These are phyloP conservation scores for Paramecium octaurelia DNA, from an alignment of 73 alveolate genomes.

Conservation along the genomic window DNA sequence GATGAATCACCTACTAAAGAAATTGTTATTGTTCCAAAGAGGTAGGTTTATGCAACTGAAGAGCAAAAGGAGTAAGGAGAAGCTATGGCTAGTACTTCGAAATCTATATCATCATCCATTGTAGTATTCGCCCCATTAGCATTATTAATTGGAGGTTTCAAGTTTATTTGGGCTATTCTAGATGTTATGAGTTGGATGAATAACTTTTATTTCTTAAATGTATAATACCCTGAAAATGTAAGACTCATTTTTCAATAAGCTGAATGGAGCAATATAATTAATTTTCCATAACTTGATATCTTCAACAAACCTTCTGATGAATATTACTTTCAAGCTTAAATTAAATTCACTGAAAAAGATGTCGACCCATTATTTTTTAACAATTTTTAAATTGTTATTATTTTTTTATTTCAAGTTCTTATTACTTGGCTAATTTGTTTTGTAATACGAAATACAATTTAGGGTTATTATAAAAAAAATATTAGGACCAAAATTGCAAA, in stretches of 20 bases:
- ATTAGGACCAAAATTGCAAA: background rate
- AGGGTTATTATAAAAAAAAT: background rate
- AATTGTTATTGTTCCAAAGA: background rate
- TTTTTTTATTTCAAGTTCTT: background rate
- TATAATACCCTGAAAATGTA: conserved; percentile 5
- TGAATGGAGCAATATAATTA: background rate
- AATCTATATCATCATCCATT: background rate
- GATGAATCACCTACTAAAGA: background rate
- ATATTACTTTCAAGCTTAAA: background rate
- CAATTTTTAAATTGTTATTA: background rate
- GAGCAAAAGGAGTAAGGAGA: background rate
- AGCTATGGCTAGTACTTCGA: background rate
- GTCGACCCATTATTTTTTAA: background rate
- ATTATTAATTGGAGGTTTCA: background rate
- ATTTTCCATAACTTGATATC: background rate
- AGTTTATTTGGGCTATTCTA: background rate
- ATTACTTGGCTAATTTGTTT: background rate
- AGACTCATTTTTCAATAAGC: background rate
- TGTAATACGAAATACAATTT: background rate
- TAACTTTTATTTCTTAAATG: background rate
- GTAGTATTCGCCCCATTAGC: background rate
- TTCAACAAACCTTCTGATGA: background rate
- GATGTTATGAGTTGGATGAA: conserved; percentile 13
- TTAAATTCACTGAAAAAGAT: conserved; percentile 2
- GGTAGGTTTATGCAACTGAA: background rate